Base-by-base conservation (phyloP, 2,329 filamentous ascomycete genomes). In the Mycosphaerelloides madeirae region DNA sequence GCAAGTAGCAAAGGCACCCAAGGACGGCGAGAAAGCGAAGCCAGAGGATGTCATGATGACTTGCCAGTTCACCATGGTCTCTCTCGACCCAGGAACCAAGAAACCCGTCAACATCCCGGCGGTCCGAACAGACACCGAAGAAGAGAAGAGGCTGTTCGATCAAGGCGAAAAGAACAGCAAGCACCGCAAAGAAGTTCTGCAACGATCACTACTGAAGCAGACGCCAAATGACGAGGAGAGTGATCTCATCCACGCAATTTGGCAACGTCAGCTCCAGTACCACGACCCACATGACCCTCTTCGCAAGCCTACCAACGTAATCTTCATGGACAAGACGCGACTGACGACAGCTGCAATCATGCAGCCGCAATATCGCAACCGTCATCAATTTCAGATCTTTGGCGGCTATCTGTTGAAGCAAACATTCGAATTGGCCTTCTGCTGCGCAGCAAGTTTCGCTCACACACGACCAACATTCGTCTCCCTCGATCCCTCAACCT, bases 1-100 rank as follows among this genome's bases (percentile, higher is more conserved):
- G 53, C 81, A 85, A 60, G 83, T 88, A 14, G 81, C 83, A 6
- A 84, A 83, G 58, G 83, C 79, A 0, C 77, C 81, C 1, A 68
- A 73, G 25, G 68, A 77, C 41, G 83, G 81, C 18, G 72, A 84
- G 55, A 59, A 66, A 29, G 65, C 68, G 12, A 74, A 74, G 50
- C 70, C 78, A 2, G 76, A 82, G 33, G 82, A 85, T 60, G 68
- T 85, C 1, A 64, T 85, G 43, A 76, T 86, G 64, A 83, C 80
- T n/a, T 85, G 83, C 64, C 78, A 81, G 6, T 87, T 87, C 58
- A 87, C 84, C 1, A 87, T 88, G 84, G 84, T 87, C 0, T 85
- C 83, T 1, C 68, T 87, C 9, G 79, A 87, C 55, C 82, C 83
- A 1, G 68, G 59, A 3, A 87, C 83, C 1, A 85, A 82, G 64